Evolutionary conservation across 1,139 yeast species (phyloP).

Genomic region (Hemisphaericaspora lyxosophila): DNA sequence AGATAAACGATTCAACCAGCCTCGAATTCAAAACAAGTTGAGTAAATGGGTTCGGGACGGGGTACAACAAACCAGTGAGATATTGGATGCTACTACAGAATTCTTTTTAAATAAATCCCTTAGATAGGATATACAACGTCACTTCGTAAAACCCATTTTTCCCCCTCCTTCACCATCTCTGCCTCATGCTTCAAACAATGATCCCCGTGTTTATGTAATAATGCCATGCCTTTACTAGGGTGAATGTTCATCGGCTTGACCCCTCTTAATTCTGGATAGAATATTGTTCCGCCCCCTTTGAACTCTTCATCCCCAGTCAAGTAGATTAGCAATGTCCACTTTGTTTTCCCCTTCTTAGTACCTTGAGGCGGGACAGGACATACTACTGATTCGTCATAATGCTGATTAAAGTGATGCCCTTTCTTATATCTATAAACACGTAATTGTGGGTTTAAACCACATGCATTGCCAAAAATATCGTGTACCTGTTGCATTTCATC

Average conservation of each 20-base stretch:
- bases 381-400: conserved; percentile 59
- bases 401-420: conserved; percentile 64
- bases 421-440: conserved; percentile 55
- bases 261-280: conserved; percentile 36
- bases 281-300: conserved; percentile 63
- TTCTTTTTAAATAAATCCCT: conserved; percentile 4
- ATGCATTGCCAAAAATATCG: conserved; percentile 35
- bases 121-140: conserved; percentile 45
- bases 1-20: conserved; percentile 59
- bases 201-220: conserved; percentile 66
- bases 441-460: conserved; percentile 57
- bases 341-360: conserved; percentile 38
- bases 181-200: conserved; percentile 66
- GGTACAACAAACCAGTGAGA: conserved; percentile 2
- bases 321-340: conserved; percentile 62
- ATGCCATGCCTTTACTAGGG: conserved; percentile 58
- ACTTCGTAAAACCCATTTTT: conserved; percentile 65
- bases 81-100: conserved; percentile 4
- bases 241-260: conserved; percentile 35
- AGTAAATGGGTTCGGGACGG: conserved; percentile 76
- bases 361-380: conserved; percentile 25
- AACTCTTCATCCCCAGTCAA: conserved; percentile 59
- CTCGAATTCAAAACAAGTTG: conserved; percentile 57
- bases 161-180: conserved; percentile 51
- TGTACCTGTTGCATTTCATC: conserved; percentile 27